These are phyloP conservation scores for Marchantia polymorpha DNA, from an alignment of 225 moss, liverwort and hornwort genomes.

Conservation along the genomic window DNA sequence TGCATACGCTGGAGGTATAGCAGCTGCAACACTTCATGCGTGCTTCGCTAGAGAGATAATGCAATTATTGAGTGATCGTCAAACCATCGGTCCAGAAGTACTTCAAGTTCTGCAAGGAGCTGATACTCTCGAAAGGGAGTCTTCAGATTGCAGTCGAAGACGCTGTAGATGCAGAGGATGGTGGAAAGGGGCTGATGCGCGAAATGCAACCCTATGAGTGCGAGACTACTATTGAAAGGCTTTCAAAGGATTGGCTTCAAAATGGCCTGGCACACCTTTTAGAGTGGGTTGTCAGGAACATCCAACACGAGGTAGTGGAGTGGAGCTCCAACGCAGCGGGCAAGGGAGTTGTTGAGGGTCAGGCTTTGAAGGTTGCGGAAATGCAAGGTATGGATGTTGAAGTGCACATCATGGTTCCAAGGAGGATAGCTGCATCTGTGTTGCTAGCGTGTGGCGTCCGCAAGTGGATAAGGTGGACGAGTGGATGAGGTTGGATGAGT, in stretches of 20 bases:
- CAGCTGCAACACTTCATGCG: conserved; percentile 77
- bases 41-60: conserved; percentile 73
- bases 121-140: conserved; percentile 64
- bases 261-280: conserved; percentile 52
- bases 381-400: no score
- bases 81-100: conserved; percentile 53
- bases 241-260: conserved; percentile 76
- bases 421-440: no score
- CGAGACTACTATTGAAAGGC: conserved; percentile 25
- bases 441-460: no score
- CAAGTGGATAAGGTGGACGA: no score
- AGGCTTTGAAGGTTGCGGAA: no score
- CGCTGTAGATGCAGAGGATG: conserved; percentile 83
- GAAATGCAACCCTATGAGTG: conserved; percentile 91
- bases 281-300: conserved; percentile 61
- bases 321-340: no score
- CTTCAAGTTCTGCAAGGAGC: conserved; percentile 73
- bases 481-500: no score
- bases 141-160: conserved; percentile 86
- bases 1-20: conserved; percentile 68
- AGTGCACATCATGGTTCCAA: no score
- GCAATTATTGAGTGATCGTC: conserved; percentile 51
- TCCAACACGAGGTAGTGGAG: conserved; percentile 83
- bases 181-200: conserved; percentile 77
- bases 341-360: no score